These are phyloP conservation scores for Lepidopterella palustris DNA, from an alignment of 495 filamentous ascomycete genomes.

Conservation along the genomic window DNA sequence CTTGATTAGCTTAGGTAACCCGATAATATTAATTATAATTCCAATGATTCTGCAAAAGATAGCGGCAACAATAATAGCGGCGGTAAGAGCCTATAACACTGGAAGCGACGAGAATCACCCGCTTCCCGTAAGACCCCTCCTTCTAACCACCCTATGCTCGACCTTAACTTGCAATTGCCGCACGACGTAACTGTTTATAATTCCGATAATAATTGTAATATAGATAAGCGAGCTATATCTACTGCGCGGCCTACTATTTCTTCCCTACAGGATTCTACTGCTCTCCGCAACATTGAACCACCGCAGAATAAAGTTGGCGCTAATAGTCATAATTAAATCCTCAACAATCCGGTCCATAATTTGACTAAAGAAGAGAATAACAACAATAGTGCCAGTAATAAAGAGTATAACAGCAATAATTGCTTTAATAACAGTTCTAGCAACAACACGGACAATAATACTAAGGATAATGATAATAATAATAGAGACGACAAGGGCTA, in stretches of 20 bases:
- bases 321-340: background rate
- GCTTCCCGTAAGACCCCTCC: background rate
- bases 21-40: background rate
- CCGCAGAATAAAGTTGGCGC: background rate
- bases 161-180: background rate
- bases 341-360: background rate
- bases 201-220: background rate
- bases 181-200: background rate
- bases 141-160: background rate
- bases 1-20: background rate
- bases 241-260: background rate
- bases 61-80: background rate
- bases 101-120: background rate
- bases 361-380: background rate
- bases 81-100: background rate
- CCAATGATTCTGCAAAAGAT: background rate
- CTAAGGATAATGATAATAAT: background rate
- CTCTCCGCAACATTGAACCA: background rate
- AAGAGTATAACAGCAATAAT: background rate
- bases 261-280: background rate
- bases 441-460: background rate
- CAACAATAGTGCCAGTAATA: background rate
- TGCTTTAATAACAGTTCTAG: background rate
- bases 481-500: background rate
- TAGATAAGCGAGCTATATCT: background rate